Percentiles rank a stretch among this genome's conserved stretches.
Conservation (phyloP, 176 grass and related monocot species). For the Juncus inflexus region DNA sequence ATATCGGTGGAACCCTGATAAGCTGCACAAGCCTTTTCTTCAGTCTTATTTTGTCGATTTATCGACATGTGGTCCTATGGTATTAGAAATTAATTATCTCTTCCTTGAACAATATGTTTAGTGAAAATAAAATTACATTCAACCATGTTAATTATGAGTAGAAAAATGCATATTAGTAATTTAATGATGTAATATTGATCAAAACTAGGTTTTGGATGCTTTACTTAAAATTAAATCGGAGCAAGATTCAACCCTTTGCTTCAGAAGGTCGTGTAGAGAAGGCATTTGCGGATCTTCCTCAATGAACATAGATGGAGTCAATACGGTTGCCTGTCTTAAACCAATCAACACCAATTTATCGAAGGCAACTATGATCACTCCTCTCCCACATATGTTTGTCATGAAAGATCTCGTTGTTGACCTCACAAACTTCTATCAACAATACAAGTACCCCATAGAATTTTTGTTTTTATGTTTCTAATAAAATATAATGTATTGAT, state of each 20-base stretch:
- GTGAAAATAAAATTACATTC: background rate
- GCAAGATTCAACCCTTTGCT: slow-evolving; percentile 52
- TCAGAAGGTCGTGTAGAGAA: slow-evolving; percentile 66
- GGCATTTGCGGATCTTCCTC: slow-evolving; percentile 72
- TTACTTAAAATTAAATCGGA: slow-evolving; percentile 76
- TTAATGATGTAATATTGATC: background rate
- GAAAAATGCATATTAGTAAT: background rate
- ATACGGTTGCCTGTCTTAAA: slow-evolving; percentile 69
- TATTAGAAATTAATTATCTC: background rate
- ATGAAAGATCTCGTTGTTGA: slow-evolving; percentile 73
- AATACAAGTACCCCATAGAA: slow-evolving; percentile 49
- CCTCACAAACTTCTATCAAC: slow-evolving; percentile 72
- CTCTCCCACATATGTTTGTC: slow-evolving; percentile 70
- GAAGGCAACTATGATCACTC: slow-evolving; percentile 50
- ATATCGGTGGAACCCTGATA: slow-evolving; percentile 72
- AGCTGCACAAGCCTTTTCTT: slow-evolving; percentile 45
- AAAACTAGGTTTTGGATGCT: slow-evolving; percentile 49
- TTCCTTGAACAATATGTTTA: background rate
- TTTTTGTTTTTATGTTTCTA: background rate
- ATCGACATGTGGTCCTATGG: slow-evolving; percentile 53
- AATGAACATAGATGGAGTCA: slow-evolving; percentile 73
- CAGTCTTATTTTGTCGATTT: slow-evolving; percentile 63
- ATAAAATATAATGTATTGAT: background rate
- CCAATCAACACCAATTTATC: slow-evolving; percentile 42
- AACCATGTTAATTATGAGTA: background rate